These are phyloP conservation scores for Fraxinus latifolia DNA, from an alignment of 305 asterid species.

Conservation along the genomic window DNA sequence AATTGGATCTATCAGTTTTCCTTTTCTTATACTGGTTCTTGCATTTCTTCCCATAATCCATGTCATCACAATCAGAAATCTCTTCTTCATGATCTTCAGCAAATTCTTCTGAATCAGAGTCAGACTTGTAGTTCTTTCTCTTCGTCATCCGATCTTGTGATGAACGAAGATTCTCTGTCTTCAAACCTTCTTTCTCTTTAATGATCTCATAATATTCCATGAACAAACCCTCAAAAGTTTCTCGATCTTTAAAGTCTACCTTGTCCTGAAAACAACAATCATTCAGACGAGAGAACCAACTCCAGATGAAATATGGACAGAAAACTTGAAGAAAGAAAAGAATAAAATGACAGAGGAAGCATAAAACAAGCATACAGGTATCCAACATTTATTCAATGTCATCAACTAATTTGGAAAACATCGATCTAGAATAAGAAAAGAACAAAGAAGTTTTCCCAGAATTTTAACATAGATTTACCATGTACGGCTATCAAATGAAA, in stretches of 20 bases:
- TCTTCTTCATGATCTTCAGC: slow-evolving; percentile 40
- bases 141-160: slow-evolving; percentile 35
- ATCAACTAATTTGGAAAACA: background rate
- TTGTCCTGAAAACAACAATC: slow-evolving; percentile 43
- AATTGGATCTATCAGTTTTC: slow-evolving; percentile 35
- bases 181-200: slow-evolving; percentile 43
- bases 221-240: slow-evolving; percentile 71
- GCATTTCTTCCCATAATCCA: slow-evolving; percentile 24
- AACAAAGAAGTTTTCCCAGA: slow-evolving; percentile 1
- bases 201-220: slow-evolving; percentile 64
- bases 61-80: slow-evolving; percentile 42
- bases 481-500: background rate
- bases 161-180: slow-evolving; percentile 37
- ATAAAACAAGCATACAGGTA: background rate
- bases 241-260: slow-evolving; percentile 63
- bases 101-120: slow-evolving; percentile 41
- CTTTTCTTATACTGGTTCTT: slow-evolving; percentile 30
- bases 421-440: background rate
- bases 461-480: slow-evolving; percentile 1
- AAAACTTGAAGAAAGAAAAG: background rate
- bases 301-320: background rate
- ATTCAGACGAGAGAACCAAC: slow-evolving; percentile 17
- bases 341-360: background rate
- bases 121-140: slow-evolving; percentile 16
- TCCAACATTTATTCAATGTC: background rate